phyloP scores from a whole-genome alignment of 2,329 filamentous ascomycete genomes.

The Chalara sp. region DNA sequence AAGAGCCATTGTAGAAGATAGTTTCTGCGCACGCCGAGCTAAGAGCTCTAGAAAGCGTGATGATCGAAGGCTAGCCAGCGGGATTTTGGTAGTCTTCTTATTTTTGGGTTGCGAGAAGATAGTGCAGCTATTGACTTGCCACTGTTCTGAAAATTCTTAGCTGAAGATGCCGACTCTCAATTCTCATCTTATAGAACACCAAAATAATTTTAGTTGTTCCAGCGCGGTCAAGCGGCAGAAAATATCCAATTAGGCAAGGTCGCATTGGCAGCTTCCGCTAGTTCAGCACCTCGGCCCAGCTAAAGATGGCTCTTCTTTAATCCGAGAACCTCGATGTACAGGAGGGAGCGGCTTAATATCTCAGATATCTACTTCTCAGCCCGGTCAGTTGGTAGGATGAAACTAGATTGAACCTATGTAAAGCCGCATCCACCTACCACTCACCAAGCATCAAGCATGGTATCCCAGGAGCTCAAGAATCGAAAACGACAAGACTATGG shows the following conservation, averaged over 20 bases:
- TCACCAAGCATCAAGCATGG: conserved; percentile 11
- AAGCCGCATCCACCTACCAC: too few species aligned
- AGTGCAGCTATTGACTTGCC: too few species aligned
- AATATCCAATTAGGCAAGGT: neutral
- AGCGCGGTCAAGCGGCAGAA: neutral
- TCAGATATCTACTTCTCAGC: too few species aligned
- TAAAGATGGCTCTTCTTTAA: too few species aligned
- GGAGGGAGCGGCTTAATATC: too few species aligned
- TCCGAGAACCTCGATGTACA: too few species aligned
- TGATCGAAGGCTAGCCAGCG: conserved; percentile 38
- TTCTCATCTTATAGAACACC: too few species aligned
- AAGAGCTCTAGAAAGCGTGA: conserved; percentile 44
- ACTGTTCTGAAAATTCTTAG: too few species aligned
- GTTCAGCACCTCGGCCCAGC: neutral
- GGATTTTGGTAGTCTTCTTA: neutral
- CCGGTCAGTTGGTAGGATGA: too few species aligned
- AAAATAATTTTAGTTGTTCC: too few species aligned
- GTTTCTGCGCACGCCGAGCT: conserved; percentile 37
- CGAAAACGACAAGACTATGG: conserved; percentile 67
- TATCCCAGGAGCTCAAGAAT: conserved; percentile 44
- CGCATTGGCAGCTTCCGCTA: neutral
- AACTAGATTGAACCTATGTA: too few species aligned
- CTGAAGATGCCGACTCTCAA: too few species aligned
- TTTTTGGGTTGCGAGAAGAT: neutral
- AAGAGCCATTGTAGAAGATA: conserved; percentile 37